These are phyloP conservation scores for Nelumbo lutea DNA, from an alignment of 164 flowering plant genomes.

Conservation along the genomic window DNA sequence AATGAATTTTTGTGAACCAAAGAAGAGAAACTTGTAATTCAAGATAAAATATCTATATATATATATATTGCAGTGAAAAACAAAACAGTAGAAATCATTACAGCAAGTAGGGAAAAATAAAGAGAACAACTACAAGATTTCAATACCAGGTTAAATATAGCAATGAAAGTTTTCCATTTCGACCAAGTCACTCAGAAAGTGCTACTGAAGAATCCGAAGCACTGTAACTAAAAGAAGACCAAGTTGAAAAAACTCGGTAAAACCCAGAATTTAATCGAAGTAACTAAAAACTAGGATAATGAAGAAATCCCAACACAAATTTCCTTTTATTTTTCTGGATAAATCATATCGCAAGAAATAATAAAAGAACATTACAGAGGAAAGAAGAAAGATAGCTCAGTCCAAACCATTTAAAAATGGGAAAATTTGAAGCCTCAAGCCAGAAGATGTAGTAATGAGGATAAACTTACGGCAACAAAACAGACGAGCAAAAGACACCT, in stretches of 20 bases:
- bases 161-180: neutral
- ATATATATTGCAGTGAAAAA: too few relatives aligned
- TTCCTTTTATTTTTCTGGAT: too few relatives aligned
- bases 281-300: neutral
- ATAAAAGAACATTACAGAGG: too few relatives aligned
- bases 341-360: too few relatives aligned
- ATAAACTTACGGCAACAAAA: slow-evolving; percentile 27
- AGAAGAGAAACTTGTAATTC: too few relatives aligned
- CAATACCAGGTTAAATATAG: neutral
- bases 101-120: neutral
- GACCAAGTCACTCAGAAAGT: neutral
- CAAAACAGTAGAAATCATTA: neutral
- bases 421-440: neutral
- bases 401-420: neutral
- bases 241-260: neutral
- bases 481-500: slow-evolving; percentile 18
- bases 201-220: neutral
- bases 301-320: neutral
- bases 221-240: neutral
- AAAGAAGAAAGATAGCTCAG: neutral
- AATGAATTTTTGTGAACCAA: too few relatives aligned
- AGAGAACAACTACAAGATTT: neutral
- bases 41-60: too few relatives aligned
- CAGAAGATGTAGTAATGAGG: too few relatives aligned
- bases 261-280: neutral